Evolutionary conservation across 129 eudicot genomes (phyloP).

Genomic region (Smallanthus sonchifolius): DNA sequence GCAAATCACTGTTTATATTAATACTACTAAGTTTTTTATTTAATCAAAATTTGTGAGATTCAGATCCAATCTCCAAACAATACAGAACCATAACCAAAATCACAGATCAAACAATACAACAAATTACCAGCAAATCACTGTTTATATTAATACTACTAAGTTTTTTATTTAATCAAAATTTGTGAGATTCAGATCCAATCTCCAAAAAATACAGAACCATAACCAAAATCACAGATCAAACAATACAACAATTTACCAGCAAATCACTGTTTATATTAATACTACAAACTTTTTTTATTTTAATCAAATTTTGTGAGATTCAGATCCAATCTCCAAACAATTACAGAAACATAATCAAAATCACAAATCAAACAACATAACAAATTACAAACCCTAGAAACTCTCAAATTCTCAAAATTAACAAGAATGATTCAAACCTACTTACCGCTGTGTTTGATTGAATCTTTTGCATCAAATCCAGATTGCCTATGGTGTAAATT

Average conservation of each 20-base stretch:
- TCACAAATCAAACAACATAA: conserved; percentile 2
- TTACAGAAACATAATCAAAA: neutral
- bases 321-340: conserved; percentile 26
- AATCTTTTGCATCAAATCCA: conserved; percentile 61
- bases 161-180: neutral
- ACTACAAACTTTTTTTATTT: neutral
- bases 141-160: neutral
- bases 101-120: conserved; percentile 6
- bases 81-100: neutral
- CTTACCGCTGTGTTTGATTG: conserved; percentile 58
- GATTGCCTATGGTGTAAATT: conserved; percentile 30
- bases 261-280: neutral
- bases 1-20: neutral
- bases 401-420: neutral
- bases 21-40: neutral
- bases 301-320: neutral
- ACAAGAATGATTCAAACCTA: neutral
- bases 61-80: conserved; percentile 26
- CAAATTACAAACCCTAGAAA: neutral
- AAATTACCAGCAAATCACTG: conserved; percentile 7
- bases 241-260: conserved; percentile 23
- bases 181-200: conserved; percentile 18
- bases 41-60: neutral
- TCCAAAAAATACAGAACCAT: conserved; percentile 11
- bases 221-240: conserved; percentile 7